phyloP scores from a whole-genome alignment of 805 yeast genomes.

The Saccharomyces mikatae region DNA sequence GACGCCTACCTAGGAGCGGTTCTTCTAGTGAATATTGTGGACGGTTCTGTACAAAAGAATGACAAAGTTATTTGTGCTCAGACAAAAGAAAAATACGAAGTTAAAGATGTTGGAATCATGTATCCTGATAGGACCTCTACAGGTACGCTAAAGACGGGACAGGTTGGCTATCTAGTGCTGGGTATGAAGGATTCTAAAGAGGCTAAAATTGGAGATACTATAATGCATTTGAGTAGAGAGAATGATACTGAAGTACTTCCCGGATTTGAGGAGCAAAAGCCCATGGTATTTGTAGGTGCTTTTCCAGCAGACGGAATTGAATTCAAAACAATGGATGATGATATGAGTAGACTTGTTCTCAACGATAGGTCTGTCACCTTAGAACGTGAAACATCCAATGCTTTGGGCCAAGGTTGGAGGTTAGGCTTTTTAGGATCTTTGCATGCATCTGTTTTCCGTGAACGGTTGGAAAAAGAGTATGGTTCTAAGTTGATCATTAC shows the following conservation, averaged over 20 bases:
- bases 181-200: constrained; percentile 86
- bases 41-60: constrained; percentile 71
- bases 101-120: constrained; percentile 91
- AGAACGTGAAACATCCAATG: constrained; percentile 85
- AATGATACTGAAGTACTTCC: constrained; percentile 68
- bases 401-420: constrained; percentile 97
- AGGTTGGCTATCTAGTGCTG: constrained; percentile 89
- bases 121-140: constrained; percentile 76
- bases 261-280: constrained; percentile 94
- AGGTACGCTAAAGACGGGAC: constrained; percentile 69
- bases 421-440: constrained; percentile 88
- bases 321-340: constrained; percentile 81
- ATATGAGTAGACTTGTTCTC: constrained; percentile 76
- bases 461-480: constrained; percentile 84
- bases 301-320: constrained; percentile 94
- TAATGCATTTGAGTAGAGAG: constrained; percentile 50
- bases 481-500: constrained; percentile 89
- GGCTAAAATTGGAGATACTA: constrained; percentile 88
- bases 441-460: constrained; percentile 92
- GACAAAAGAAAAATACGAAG: constrained; percentile 68
- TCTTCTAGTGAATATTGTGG: constrained; percentile 72
- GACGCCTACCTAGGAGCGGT: constrained; percentile 90
- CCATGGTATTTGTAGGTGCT: constrained; percentile 98
- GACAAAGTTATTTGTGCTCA: constrained; percentile 71
- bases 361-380: constrained; percentile 89